Conservation (phyloP, 805 yeast genomes). For the Schizosaccharomyces japonicus region DNA sequence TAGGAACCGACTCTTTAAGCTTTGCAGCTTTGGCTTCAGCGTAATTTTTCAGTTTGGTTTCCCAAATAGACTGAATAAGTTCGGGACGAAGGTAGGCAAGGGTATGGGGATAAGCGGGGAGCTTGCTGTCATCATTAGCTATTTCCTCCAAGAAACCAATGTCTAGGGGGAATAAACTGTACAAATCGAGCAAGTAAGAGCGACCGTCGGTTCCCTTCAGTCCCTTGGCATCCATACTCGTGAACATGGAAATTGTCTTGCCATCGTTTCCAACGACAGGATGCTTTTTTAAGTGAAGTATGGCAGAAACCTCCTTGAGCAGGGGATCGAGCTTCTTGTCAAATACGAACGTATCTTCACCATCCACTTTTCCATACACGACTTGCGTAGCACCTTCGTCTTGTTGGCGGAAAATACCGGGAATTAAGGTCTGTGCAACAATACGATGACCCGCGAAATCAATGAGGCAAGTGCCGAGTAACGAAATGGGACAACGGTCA, state of each 20-base stretch:
- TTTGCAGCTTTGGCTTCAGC: constrained; percentile 10
- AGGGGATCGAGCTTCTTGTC: constrained; percentile 31
- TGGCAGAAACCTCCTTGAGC: constrained; percentile 24
- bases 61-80: constrained; percentile 82
- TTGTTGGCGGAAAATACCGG: constrained; percentile 46
- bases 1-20: constrained; percentile 10
- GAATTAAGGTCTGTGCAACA: constrained; percentile 85
- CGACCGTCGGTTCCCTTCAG: constrained; percentile 67
- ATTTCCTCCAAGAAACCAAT: constrained; percentile 41
- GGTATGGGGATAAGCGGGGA: constrained; percentile 48
- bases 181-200: constrained; percentile 60
- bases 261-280: constrained; percentile 27
- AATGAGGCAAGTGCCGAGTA: constrained; percentile 60
- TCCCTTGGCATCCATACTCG: constrained; percentile 68
- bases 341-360: constrained; percentile 24
- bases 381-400: constrained; percentile 26
- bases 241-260: constrained; percentile 20
- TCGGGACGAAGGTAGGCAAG: constrained; percentile 63
- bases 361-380: constrained; percentile 53
- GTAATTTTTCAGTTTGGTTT: constrained; percentile 28
- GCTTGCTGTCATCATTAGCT: constrained; percentile 16
- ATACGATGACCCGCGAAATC: constrained; percentile 78
- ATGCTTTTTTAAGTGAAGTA: constrained; percentile 54
- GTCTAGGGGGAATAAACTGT: constrained; percentile 67
- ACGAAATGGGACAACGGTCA: constrained; percentile 38